Base-by-base conservation (phyloP, 1,284 basidiomycete species). In the Pholiota adiposa region DNA sequence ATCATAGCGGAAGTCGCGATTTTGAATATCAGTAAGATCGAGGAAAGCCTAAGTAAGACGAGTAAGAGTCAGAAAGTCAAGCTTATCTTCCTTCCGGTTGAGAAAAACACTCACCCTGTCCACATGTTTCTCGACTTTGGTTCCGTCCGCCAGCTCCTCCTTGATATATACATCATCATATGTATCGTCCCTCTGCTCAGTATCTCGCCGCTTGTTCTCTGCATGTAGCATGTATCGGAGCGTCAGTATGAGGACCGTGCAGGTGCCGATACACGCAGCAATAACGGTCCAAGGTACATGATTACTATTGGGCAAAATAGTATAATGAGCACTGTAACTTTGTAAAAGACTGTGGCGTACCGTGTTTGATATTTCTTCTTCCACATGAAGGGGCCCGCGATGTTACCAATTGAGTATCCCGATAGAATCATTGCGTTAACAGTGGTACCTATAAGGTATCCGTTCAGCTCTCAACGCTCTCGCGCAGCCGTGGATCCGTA, bases 311-410 rank as follows among this genome's bases (percentile, higher is more conserved):
- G 18, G 50, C 46, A 53, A 51, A 56, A 25, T 25, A 38, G n/a
- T 11, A n/a, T 51, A 43, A 40, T 50, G 46, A 25, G 11, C 18
- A 25, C n/a, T 27, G 1, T 49, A 16, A 29, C 43, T 21, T 21
- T 23, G 48, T 14, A 54, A 58, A 18, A 49, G 34, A 25, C 50
- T 44, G 52, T 29, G 43, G 62, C 69, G 64, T 79, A 87, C 86
- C 88, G 78, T 62, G 90, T 88, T 57, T 80, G 77, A 69, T 89
- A 91, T 70, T 84, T 71, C 34, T 79, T 77, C 72, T 89, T 83
- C 90, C 90, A 93, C 86, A 91, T 90, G 70, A 90, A 87, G 19
- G 89, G 89, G 9, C 88, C 84, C 2, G 77, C 83, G 11, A 89
- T 84, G 69, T 93, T 93, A 51, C 90, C 90, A 40, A 90, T 75